phyloP scores from a whole-genome alignment of 805 yeast species.

The Sungouiozyma intestinalis region DNA sequence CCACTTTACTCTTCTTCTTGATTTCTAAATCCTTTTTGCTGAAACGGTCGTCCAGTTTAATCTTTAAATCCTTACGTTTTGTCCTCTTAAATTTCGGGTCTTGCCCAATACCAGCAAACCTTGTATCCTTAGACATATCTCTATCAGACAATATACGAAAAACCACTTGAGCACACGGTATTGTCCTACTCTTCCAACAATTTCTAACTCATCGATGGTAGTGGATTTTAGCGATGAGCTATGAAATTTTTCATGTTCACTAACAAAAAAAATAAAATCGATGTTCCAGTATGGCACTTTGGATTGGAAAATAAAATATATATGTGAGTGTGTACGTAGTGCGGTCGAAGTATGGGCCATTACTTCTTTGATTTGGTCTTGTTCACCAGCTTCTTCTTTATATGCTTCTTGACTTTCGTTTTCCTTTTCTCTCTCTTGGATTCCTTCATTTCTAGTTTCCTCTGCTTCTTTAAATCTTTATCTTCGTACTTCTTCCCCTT shows the following conservation, averaged over 20 bases:
- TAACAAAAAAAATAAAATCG: not conserved
- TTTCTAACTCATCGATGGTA: not conserved
- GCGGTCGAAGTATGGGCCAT: not conserved
- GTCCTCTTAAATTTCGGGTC: conserved; percentile 87
- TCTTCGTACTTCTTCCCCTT: conserved; percentile 75
- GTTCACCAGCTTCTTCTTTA: conserved; percentile 66
- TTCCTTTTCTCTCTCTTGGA: conserved; percentile 71
- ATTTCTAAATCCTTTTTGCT: conserved; percentile 50
- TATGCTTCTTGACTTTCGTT: conserved; percentile 71
- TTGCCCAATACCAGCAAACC: conserved; percentile 67
- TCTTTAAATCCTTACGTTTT: conserved; percentile 54
- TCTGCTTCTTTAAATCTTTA: conserved; percentile 62
- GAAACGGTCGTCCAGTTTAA: conserved; percentile 80
- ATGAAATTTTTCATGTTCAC: not conserved
- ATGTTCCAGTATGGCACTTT: not conserved
- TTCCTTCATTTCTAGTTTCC: conserved; percentile 69
- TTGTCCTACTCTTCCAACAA: not conserved
- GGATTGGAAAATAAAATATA: not conserved
- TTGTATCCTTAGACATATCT: conserved; percentile 46
- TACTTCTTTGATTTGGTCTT: conserved; percentile 37
- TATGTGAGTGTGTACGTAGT: too few relatives aligned
- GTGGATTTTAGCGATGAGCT: not conserved
- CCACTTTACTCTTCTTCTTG: conserved; percentile 55
- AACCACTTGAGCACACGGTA: not conserved
- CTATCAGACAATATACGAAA: conserved; percentile 12